phyloP scores from a whole-genome alignment of 192 early-diverging fungal species.

The Geosiphon pyriformis region DNA sequence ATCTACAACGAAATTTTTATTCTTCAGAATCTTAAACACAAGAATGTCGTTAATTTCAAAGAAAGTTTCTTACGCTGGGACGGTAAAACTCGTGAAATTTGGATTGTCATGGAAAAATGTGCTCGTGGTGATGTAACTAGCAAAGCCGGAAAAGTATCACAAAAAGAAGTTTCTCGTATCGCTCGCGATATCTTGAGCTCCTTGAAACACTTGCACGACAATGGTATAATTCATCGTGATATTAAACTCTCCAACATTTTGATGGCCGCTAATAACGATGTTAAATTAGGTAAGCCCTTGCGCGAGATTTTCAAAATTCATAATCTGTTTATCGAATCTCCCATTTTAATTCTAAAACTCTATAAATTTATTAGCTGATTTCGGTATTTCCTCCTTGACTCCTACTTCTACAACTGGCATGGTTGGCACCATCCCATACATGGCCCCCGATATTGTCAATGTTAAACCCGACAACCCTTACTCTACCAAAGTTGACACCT shows the following conservation, averaged over 20 bases:
- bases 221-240: conserved; percentile 24
- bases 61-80: conserved; percentile 23
- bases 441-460: conserved; percentile 22
- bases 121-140: conserved; percentile 24
- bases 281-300: conserved; percentile 21
- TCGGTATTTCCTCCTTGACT: conserved; percentile 22
- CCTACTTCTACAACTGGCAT: conserved; percentile 21
- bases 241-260: conserved; percentile 24
- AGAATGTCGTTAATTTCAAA: conserved; percentile 22
- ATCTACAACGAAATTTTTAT: conserved; percentile 25
- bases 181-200: conserved; percentile 15
- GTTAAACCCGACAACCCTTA: conserved; percentile 15
- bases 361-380: conserved; percentile 7
- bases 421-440: conserved; percentile 25
- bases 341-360: neutral
- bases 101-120: conserved; percentile 25
- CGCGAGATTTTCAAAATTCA: neutral
- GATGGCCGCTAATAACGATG: conserved; percentile 5
- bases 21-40: conserved; percentile 18
- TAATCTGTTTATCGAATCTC: neutral
- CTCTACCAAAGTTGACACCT: conserved; percentile 21
- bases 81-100: conserved; percentile 23
- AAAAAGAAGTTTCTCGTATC: conserved; percentile 19
- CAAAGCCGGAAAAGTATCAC: conserved; percentile 16
- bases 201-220: conserved; percentile 18